A percentile compares a stretch with the other conserved stretches of the same genome.
Evolutionary conservation across 495 filamentous ascomycete species (phyloP).

Genomic region (Chaetomium tenue): DNA sequence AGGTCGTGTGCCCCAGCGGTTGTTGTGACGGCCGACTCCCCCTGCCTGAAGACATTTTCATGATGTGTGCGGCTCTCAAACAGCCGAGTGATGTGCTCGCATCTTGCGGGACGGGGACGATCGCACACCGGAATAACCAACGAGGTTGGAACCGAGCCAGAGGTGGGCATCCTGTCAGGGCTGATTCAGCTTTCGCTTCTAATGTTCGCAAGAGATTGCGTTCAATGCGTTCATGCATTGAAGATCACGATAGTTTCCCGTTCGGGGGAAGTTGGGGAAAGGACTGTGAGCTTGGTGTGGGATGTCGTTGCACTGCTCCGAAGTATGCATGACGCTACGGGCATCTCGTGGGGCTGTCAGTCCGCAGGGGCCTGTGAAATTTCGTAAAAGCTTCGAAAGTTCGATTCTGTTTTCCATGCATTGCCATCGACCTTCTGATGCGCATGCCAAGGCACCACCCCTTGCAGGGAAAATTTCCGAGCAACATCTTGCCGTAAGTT

Average conservation of each 20-base stretch:
- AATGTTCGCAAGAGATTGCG: slow-evolving; percentile 33
- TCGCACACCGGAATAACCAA: slow-evolving; percentile 31
- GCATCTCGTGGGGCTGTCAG: neutral
- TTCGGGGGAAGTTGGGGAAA: neutral
- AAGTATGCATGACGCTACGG: neutral
- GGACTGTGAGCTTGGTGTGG: neutral
- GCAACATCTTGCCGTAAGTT: neutral
- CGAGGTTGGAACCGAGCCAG: slow-evolving; percentile 25
- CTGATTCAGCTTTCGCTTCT: slow-evolving; percentile 32
- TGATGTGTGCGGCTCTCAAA: neutral
- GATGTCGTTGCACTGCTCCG: neutral
- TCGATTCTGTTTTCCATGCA: slow-evolving; percentile 20
- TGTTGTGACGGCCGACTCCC: neutral
- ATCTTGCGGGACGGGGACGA: slow-evolving; percentile 25
- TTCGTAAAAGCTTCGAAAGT: slow-evolving; percentile 17
- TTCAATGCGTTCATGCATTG: slow-evolving; percentile 39
- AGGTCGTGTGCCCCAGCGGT: neutral
- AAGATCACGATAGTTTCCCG: neutral
- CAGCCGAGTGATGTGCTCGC: neutral
- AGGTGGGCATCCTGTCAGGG: slow-evolving; percentile 16
- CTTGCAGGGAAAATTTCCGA: slow-evolving; percentile 18
- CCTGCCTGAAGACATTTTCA: no score
- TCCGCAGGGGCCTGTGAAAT: neutral
- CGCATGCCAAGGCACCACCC: slow-evolving; percentile 11
- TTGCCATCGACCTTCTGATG: neutral